Percentiles rank a stretch among this genome's conserved stretches.
Evolutionary conservation across 2,329 filamentous ascomycete genomes (phyloP).

Genomic region (Sordariomycetes sp.): DNA sequence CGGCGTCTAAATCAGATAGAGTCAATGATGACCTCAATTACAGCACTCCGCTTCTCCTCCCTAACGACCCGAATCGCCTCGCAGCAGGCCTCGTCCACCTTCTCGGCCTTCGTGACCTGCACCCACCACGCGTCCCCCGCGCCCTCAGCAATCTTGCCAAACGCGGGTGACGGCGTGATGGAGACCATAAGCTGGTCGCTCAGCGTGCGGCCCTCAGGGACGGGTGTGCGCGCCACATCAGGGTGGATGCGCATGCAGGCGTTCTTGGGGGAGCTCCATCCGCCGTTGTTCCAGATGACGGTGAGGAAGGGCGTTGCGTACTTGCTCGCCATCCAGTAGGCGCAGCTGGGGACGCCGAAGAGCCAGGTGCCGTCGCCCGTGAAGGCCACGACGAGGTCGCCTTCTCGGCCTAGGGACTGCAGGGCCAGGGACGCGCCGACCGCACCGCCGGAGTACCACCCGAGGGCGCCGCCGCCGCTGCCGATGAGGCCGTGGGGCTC

Average conservation of each 20-base stretch:
- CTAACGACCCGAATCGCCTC: constrained; percentile 9
- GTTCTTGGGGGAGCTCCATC: constrained; percentile 9
- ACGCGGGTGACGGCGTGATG: constrained; percentile 9
- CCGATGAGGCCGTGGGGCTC: constrained; percentile 20
- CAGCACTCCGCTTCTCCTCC: constrained; percentile 9
- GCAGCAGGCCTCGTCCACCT: constrained; percentile 8
- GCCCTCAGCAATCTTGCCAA: constrained; percentile 12
- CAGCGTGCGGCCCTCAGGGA: constrained; percentile 4
- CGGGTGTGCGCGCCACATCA: constrained; percentile 5
- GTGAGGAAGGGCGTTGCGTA: constrained; percentile 10
- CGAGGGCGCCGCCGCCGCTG: constrained; percentile 19
- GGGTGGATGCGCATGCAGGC: constrained; percentile 10
- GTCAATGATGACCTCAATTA: constrained; percentile 10
- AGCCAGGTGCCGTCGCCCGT: constrained; percentile 11
- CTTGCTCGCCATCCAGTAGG: constrained; percentile 11
- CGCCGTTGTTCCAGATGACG: constrained; percentile 12
- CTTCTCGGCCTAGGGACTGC: background rate
- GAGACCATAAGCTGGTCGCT: constrained; percentile 9
- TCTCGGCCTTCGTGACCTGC: constrained; percentile 6
- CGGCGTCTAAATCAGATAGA: constrained; percentile 4
- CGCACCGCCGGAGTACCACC: constrained; percentile 21
- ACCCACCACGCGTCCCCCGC: constrained; percentile 11
- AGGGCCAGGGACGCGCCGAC: constrained; percentile 16
- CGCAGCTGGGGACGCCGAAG: constrained; percentile 10
- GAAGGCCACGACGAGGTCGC: constrained; percentile 9